These are phyloP conservation scores for Globisporangium cystogenes DNA, from an alignment of 352 stramenopile genomes.

Conservation along the genomic window DNA sequence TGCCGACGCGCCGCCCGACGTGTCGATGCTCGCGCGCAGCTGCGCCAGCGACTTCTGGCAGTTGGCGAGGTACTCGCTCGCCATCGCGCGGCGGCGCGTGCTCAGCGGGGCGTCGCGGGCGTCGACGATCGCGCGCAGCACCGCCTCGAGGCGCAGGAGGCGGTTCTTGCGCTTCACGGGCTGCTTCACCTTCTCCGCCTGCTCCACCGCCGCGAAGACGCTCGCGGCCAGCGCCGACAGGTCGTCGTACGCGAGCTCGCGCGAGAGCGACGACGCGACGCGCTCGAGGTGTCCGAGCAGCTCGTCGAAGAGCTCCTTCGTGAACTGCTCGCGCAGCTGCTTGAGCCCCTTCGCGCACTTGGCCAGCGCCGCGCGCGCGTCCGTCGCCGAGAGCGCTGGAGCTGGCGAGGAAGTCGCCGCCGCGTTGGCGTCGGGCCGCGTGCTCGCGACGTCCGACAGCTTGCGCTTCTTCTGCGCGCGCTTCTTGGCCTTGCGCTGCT, in stretches of 20 bases:
- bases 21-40: not conserved
- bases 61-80: conserved; percentile 38
- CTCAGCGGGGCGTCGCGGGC: conserved; percentile 23
- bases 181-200: conserved; percentile 31
- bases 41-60: conserved; percentile 27
- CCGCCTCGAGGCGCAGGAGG: conserved; percentile 40
- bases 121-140: conserved; percentile 28
- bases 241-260: conserved; percentile 26
- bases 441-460: conserved; percentile 7
- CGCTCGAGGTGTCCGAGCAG: conserved; percentile 41
- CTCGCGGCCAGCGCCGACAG: conserved; percentile 23
- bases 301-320: conserved; percentile 29
- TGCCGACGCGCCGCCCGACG: not conserved
- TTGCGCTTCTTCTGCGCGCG: conserved; percentile 19
- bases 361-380: conserved; percentile 11
- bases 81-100: conserved; percentile 21
- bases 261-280: conserved; percentile 38
- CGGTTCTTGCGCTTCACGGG: conserved; percentile 32
- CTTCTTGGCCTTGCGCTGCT: conserved; percentile 15
- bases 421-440: not conserved
- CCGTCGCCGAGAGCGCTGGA: not conserved
- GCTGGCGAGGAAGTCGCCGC: no score
- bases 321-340: conserved; percentile 32
- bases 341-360: conserved; percentile 25
- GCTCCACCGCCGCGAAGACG: conserved; percentile 39